Evolutionary conservation across 2,329 filamentous ascomycete species (phyloP).

Genomic region (Cercospora zeina): DNA sequence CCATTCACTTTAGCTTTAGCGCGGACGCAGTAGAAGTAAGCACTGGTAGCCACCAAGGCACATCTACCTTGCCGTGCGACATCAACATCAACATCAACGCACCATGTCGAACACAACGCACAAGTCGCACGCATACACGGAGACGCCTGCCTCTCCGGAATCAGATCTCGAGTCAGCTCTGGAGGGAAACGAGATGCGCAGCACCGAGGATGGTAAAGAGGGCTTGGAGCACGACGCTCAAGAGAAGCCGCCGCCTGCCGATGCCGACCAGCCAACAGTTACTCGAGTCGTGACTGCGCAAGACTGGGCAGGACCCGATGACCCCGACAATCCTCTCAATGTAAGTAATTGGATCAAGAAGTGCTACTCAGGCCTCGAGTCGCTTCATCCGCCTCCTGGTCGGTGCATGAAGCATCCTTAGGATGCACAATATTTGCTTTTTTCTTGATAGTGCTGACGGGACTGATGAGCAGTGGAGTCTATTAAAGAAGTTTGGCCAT

Average conservation of each 20-base stretch:
- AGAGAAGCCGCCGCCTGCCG: conserved; percentile 6
- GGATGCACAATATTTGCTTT: background rate
- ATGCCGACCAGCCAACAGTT: conserved; percentile 2
- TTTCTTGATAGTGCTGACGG: background rate
- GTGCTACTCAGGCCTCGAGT: background rate
- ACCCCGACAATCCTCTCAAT: conserved; percentile 31
- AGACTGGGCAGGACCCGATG: conserved; percentile 35
- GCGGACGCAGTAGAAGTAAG: background rate
- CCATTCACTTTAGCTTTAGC: background rate
- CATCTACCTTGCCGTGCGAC: background rate
- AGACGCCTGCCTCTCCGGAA: background rate
- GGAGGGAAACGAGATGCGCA: conserved; percentile 24
- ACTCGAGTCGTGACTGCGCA: conserved; percentile 24
- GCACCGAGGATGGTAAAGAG: conserved; percentile 19
- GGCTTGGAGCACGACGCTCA: conserved; percentile 27
- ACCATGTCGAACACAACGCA: background rate
- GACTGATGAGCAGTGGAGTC: conserved; percentile 18
- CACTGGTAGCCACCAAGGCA: background rate
- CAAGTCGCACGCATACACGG: background rate
- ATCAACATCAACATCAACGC: background rate
- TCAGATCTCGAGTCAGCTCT: conserved; percentile 20
- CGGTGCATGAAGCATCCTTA: background rate
- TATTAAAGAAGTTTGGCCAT: conserved; percentile 24
- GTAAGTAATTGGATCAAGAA: background rate
- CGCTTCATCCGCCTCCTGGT: no score